Conservation (phyloP, 148 eudicot genomes). For the Dianthus caryophyllus region DNA sequence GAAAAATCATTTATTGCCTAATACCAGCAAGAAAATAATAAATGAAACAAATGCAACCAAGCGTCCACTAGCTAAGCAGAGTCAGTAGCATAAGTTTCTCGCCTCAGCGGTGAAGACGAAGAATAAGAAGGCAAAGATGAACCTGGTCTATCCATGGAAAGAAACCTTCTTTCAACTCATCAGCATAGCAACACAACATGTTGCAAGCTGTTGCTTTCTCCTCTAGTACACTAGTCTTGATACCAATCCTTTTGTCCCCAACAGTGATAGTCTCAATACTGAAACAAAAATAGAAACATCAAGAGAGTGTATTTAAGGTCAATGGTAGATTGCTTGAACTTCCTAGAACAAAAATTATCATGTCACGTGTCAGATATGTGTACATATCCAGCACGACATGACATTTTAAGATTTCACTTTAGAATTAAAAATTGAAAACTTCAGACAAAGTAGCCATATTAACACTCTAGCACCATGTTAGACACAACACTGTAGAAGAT, state of each 20-base stretch:
- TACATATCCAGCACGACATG: too few species aligned
- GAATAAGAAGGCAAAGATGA: not conserved
- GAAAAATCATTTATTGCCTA: not conserved
- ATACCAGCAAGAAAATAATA: not conserved
- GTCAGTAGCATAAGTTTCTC: not conserved
- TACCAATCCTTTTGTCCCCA: slow-evolving; percentile 41
- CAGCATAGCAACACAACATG: slow-evolving; percentile 48
- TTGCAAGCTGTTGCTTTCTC: slow-evolving; percentile 52
- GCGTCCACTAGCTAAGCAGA: not conserved
- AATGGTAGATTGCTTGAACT: not conserved
- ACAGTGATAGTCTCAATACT: slow-evolving; percentile 43
- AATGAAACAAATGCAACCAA: not conserved
- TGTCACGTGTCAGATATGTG: too few species aligned
- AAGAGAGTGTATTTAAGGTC: not conserved
- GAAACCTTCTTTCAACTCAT: slow-evolving; percentile 48
- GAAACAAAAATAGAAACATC: slow-evolving; percentile 10
- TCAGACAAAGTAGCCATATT: too few species aligned
- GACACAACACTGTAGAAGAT: too few species aligned
- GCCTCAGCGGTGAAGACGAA: not conserved
- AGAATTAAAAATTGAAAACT: too few species aligned
- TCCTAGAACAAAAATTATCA: too few species aligned
- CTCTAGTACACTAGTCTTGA: slow-evolving; percentile 41
- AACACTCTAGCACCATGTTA: too few species aligned
- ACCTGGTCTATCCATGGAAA: slow-evolving; percentile 49
- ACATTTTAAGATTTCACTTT: too few species aligned